Evolutionary conservation across 768 basidiomycete genomes (phyloP).

Genomic region (Russula foetens): DNA sequence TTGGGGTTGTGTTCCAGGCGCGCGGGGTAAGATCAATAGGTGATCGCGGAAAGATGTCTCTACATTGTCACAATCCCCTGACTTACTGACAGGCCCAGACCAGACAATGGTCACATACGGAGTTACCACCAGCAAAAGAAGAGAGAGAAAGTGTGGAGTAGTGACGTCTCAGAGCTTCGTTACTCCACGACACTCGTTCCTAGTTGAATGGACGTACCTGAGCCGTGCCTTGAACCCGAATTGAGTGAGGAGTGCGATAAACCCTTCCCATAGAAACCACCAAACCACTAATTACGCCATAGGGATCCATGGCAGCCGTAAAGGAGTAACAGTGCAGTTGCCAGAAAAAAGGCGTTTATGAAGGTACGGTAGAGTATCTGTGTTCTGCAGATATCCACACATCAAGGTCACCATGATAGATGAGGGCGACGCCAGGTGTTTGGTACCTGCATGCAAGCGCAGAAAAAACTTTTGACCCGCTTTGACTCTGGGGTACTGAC

Average conservation of each 20-base stretch:
- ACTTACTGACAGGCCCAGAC: background rate
- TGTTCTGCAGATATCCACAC: background rate
- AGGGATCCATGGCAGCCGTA: background rate
- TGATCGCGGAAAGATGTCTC: background rate
- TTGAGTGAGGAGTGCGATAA: background rate
- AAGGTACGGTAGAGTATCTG: background rate
- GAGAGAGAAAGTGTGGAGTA: background rate
- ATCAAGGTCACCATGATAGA: background rate
- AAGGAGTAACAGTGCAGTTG: background rate
- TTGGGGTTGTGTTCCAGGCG: background rate
- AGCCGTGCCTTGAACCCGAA: background rate
- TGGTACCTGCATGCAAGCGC: background rate
- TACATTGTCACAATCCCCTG: background rate
- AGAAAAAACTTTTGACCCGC: background rate
- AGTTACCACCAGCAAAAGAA: background rate
- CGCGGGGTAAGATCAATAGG: background rate
- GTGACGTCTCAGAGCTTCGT: background rate
- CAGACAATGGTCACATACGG: background rate
- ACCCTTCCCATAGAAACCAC: background rate
- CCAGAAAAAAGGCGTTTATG: background rate
- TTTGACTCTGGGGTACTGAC: background rate
- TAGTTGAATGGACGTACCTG: background rate
- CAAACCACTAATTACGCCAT: background rate
- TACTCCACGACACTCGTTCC: background rate
- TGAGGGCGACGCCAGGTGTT: background rate